Base-by-base conservation (phyloP, 1,284 basidiomycete species). In the Leccinum fallax region DNA sequence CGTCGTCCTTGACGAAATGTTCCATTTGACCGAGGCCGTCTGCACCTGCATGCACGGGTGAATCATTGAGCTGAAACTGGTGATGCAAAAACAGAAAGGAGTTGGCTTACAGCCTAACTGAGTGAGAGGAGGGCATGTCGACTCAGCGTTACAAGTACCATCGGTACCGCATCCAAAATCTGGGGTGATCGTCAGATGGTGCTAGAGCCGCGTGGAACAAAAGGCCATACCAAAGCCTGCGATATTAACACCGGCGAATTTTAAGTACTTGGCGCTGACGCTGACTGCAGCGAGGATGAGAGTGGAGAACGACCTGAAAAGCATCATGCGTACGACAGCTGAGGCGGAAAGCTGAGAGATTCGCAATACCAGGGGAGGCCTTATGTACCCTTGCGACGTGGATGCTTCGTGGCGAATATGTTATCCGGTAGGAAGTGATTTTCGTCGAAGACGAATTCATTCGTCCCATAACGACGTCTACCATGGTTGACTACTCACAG, bases 1-100 rank as follows among this genome's bases (percentile, higher is more conserved):
- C 74, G 59, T 82, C 77, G 58, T 78, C 64, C 3, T 77, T 61
- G 57, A 79, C 75, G 63, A 85, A 85, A 66, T 85, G 83, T 53
- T 72, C 62, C 78, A 85, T 83, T 70, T 85, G 83, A 24, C 78
- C 77, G 4, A 61, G 48, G 19, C 71, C 70, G 54, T 74, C 67
- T 6, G 65, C 65, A 59, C 59, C 69, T 74, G 49, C 4, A 48
- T 9, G 3, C 19, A 16, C n/a, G 11, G 21, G n/a, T 58, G 46
- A 57, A 30, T 9, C 19, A 55, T 32, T 0, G 2, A 19, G 16
- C 16, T 40, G 16, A 40, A 16, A 5, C 4, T 4, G 16, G 3
- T 28, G 6, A 26, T 10, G 46, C 10, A 30, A 53, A 36, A 26
- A 53, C 19, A 46, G 10, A 21, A 11, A 46, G 19, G 19, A 26